A percentile compares a stretch with the other conserved stretches of the same genome.
phyloP scores from a whole-genome alignment of 2,329 filamentous ascomycete genomes.

The Dissoconium aciculare region DNA sequence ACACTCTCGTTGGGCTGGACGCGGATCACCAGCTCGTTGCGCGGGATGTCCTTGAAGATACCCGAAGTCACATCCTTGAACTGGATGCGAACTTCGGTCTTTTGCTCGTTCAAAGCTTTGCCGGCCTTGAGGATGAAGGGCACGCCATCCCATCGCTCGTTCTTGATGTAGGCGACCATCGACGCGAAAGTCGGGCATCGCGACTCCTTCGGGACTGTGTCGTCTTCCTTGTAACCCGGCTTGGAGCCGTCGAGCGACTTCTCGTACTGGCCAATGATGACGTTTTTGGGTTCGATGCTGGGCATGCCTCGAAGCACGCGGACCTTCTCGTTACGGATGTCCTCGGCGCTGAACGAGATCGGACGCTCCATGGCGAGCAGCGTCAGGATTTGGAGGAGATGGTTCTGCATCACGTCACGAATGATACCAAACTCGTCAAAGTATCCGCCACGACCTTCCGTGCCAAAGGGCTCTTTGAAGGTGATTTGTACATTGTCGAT shows the following conservation, averaged over 20 bases:
- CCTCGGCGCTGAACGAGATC: slow-evolving; percentile 94
- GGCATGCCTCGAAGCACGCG: slow-evolving; percentile 87
- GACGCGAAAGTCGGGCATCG: slow-evolving; percentile 97
- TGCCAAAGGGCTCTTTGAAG: slow-evolving; percentile 98
- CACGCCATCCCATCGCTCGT: slow-evolving; percentile 97
- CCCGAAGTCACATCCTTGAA: slow-evolving; percentile 99
- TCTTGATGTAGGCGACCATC: slow-evolving; percentile 96
- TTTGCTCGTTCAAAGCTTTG: slow-evolving; percentile 96
- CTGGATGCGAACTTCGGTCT: slow-evolving; percentile 97
- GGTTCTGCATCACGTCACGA: slow-evolving; percentile 99
- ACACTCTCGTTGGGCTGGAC: slow-evolving; percentile 99
- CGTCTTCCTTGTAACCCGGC: slow-evolving; percentile 95
- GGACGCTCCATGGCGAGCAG: slow-evolving; percentile 95
- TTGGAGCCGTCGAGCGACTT: slow-evolving; percentile 92
- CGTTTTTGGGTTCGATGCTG: slow-evolving; percentile 95
- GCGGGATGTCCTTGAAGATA: slow-evolving; percentile 98
- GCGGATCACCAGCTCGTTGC: slow-evolving; percentile 97
- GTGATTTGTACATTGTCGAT: slow-evolving; percentile 99
- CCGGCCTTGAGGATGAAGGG: slow-evolving; percentile 99
- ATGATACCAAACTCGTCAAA: slow-evolving; percentile 99
- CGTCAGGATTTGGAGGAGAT: slow-evolving; percentile 89
- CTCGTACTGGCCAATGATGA: slow-evolving; percentile 98
- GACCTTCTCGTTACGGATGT: slow-evolving; percentile 97
- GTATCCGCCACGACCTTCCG: slow-evolving; percentile 92
- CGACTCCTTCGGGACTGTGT: slow-evolving; percentile 93